Evolutionary conservation across 2,329 filamentous ascomycete genomes (phyloP).

Genomic region (Diaporthe destruens): DNA sequence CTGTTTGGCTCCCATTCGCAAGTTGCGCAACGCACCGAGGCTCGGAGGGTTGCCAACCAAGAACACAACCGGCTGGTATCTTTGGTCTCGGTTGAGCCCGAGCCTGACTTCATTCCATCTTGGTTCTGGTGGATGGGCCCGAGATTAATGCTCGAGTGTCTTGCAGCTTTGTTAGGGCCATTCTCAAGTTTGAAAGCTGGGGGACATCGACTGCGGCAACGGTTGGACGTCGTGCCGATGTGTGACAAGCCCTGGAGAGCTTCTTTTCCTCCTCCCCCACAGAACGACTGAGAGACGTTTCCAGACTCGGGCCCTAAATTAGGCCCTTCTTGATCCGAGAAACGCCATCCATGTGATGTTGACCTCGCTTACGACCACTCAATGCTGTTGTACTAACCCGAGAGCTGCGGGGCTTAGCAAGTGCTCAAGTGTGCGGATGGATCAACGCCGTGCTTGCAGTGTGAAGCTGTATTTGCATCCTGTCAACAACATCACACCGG

Average conservation of each 20-base stretch:
- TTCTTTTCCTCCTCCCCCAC: not conserved
- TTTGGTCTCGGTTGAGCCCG: slow-evolving; percentile 25
- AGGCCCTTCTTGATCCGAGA: not conserved
- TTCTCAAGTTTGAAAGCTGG: not conserved
- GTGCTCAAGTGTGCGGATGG: not conserved
- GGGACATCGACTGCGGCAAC: not conserved
- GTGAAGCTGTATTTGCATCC: not conserved
- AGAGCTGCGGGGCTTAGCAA: not conserved
- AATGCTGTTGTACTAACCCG: not conserved
- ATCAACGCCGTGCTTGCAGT: not conserved
- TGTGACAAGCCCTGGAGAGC: slow-evolving; percentile 20
- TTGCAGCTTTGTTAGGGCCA: slow-evolving; percentile 16
- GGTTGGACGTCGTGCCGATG: slow-evolving; percentile 6
- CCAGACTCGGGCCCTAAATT: not conserved
- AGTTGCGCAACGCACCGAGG: no score
- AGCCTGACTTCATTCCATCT: slow-evolving; percentile 17
- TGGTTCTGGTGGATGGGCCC: slow-evolving; percentile 20
- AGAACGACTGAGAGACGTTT: not conserved
- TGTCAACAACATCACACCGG: not conserved
- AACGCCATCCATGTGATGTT: not conserved
- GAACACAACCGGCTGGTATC: not conserved
- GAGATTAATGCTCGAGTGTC: slow-evolving; percentile 25
- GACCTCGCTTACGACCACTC: not conserved
- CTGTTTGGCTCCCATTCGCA: not conserved
- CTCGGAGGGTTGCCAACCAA: not conserved